Percentiles rank a stretch among this genome's conserved stretches.
Conservation (phyloP, 2,329 filamentous ascomycete species). For the Claviceps spartinae region DNA sequence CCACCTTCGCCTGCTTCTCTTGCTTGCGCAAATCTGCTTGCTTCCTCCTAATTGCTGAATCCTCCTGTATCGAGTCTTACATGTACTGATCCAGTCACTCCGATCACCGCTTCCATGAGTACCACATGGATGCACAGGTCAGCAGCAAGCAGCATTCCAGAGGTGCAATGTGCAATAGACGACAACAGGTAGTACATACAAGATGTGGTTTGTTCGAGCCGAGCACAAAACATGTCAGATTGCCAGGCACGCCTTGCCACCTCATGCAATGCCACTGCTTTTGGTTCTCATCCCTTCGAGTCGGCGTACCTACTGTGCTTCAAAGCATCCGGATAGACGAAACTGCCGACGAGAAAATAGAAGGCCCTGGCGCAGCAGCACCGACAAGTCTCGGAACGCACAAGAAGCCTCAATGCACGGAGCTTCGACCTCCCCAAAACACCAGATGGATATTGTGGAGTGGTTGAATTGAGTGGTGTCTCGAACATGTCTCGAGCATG, state of each 20-base stretch:
- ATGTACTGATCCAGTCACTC: no score
- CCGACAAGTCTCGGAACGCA: neutral
- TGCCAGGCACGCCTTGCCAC: neutral
- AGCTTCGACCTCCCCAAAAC: neutral
- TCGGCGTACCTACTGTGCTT: neutral
- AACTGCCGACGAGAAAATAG: neutral
- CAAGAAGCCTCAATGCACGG: neutral
- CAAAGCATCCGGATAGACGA: neutral
- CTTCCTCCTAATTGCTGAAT: no score
- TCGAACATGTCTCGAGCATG: no score
- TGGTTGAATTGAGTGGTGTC: no score
- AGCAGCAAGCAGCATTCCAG: neutral
- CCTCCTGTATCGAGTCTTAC: no score
- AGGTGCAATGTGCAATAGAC: neutral
- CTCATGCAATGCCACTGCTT: neutral
- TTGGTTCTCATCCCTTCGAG: neutral
- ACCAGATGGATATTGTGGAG: neutral
- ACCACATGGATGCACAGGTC: neutral
- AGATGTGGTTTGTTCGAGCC: neutral
- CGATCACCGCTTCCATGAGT: no score
- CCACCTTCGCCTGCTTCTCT: no score
- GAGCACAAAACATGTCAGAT: neutral
- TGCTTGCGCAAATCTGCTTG: no score
- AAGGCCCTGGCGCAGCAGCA: neutral
- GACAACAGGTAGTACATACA: neutral